Evolutionary conservation across 2,329 filamentous ascomycete species (phyloP).

Genomic region (Taxawa tesnikishii): DNA sequence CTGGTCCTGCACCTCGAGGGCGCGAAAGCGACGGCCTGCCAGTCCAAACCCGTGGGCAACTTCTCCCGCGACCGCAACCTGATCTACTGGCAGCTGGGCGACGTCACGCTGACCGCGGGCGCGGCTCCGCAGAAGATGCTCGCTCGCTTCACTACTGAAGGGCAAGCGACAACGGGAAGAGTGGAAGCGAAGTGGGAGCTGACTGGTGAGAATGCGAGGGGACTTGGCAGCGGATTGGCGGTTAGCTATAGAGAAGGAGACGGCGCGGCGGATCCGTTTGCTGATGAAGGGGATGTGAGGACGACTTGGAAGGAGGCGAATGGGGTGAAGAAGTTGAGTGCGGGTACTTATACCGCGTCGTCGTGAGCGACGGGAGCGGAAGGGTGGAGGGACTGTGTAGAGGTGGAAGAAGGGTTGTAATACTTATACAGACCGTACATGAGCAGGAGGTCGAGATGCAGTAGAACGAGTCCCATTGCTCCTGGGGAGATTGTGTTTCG

Average conservation of each 20-base stretch:
- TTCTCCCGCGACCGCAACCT: slow-evolving; percentile 65
- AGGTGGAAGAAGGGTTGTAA: too few relatives aligned
- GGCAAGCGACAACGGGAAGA: slow-evolving; percentile 57
- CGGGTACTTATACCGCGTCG: slow-evolving; percentile 7
- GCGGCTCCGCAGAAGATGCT: slow-evolving; percentile 59
- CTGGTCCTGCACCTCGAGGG: slow-evolving; percentile 61
- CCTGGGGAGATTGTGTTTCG: too few relatives aligned
- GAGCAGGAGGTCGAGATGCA: too few relatives aligned
- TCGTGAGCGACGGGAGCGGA: too few relatives aligned
- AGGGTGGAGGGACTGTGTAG: too few relatives aligned
- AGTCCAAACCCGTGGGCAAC: slow-evolving; percentile 68
- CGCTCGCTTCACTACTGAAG: slow-evolving; percentile 67
- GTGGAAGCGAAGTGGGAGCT: slow-evolving; percentile 79
- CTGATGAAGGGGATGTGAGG: slow-evolving; percentile 4
- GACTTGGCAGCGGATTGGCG: slow-evolving; percentile 52
- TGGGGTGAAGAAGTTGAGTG: slow-evolving; percentile 7
- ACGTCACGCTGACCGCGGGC: slow-evolving; percentile 53
- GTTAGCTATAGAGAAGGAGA: slow-evolving; percentile 41
- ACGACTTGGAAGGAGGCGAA: slow-evolving; percentile 5
- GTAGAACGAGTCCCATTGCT: too few relatives aligned
- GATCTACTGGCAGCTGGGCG: slow-evolving; percentile 70
- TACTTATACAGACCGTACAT: too few relatives aligned
- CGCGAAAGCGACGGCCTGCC: slow-evolving; percentile 50
- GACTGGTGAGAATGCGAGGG: slow-evolving; percentile 32
- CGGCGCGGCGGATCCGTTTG: slow-evolving; percentile 23